Conservation (phyloP, 768 basidiomycete genomes). For the Calocybe cyanea region DNA sequence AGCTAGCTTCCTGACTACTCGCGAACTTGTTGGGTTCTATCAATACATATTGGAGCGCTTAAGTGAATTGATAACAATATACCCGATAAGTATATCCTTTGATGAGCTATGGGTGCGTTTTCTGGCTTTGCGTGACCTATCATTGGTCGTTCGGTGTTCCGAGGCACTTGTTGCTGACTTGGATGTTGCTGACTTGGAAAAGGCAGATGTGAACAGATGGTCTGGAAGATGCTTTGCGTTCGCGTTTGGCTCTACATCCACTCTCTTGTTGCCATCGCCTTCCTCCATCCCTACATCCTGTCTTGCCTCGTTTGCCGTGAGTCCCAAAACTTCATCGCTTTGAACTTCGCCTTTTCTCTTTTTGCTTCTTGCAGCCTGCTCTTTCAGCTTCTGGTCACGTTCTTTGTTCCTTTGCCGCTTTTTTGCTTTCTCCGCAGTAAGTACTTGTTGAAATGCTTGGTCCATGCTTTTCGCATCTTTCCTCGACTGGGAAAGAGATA, state of each 20-base stretch:
- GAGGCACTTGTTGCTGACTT: conserved; percentile 16
- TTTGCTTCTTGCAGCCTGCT: conserved; percentile 17
- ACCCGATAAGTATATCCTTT: conserved; percentile 61
- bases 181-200: conserved; percentile 29
- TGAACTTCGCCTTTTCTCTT: conserved; percentile 7
- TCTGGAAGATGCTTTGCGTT: conserved; percentile 58
- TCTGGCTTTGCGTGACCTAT: conserved; percentile 22
- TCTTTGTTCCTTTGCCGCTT: conserved; percentile 15
- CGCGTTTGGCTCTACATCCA: conserved; percentile 17
- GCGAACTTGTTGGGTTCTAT: conserved; percentile 36
- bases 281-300: conserved; percentile 18
- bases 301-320: conserved; percentile 18
- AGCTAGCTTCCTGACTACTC: conserved; percentile 46
- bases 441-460: conserved; percentile 9
- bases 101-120: conserved; percentile 26
- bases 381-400: conserved; percentile 17
- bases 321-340: conserved; percentile 6
- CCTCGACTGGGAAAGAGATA: conserved; percentile 19
- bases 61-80: conserved; percentile 15
- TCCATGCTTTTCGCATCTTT: conserved; percentile 13
- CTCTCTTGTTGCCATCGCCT: conserved; percentile 17
- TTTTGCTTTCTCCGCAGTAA: conserved; percentile 16
- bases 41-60: not conserved
- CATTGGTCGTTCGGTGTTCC: conserved; percentile 20
- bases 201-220: conserved; percentile 58